A percentile compares a stretch with the other conserved stretches of the same genome.
Evolutionary conservation across 1,284 basidiomycete genomes (phyloP).

Genomic region (Melampsora americana): DNA sequence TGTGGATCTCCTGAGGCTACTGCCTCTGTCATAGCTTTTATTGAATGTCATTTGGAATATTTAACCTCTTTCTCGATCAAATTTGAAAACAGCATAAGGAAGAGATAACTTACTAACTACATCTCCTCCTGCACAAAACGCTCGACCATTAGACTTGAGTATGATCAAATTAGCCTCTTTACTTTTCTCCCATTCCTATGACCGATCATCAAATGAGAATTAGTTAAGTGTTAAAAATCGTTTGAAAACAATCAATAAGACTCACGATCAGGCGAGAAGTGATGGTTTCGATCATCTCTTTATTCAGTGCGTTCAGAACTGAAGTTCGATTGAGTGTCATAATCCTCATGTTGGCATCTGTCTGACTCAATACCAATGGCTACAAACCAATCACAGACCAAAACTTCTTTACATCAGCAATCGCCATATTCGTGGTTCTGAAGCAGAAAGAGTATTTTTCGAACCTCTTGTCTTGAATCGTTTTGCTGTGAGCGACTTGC

Average conservation of each 20-base stretch:
- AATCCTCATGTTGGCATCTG: conserved; percentile 57
- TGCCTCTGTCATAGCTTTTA: conserved; percentile 47
- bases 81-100: conserved; percentile 55
- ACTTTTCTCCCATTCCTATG: conserved; percentile 73
- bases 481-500: no score
- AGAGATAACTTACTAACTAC: conserved; percentile 63
- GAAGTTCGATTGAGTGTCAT: conserved; percentile 76
- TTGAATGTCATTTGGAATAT: conserved; percentile 54
- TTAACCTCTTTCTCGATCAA: conserved; percentile 56
- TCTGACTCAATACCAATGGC: conserved; percentile 16
- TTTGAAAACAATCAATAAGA: not conserved
- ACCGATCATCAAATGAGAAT: not conserved
- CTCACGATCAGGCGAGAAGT: conserved; percentile 70
- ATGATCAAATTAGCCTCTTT: conserved; percentile 73
- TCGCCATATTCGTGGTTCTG: no score
- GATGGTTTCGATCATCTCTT: conserved; percentile 74
- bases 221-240: not conserved
- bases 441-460: no score
- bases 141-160: conserved; percentile 71
- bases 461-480: no score
- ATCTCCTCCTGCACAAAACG: conserved; percentile 94
- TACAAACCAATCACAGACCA: not conserved
- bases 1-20: conserved; percentile 46
- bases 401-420: no score
- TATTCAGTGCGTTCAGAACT: conserved; percentile 82